Evolutionary conservation across 2,329 filamentous ascomycete genomes (phyloP).

Genomic region (Chaetomiaceae sp.): DNA sequence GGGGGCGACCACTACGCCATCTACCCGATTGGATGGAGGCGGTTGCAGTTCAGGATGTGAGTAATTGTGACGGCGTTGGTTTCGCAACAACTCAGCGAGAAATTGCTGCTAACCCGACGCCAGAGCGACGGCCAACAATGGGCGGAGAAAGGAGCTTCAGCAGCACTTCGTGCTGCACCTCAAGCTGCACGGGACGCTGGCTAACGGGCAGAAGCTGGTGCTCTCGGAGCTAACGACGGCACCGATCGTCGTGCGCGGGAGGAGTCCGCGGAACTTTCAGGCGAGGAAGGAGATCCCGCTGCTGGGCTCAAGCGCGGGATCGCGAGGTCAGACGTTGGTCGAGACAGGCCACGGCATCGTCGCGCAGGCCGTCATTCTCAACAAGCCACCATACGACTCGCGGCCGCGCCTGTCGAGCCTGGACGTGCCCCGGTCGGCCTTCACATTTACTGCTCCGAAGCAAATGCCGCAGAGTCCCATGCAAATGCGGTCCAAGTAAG

Average conservation of each 20-base stretch:
- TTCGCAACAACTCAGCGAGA: not conserved
- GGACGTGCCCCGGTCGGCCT: slow-evolving; percentile 50
- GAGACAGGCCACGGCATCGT: slow-evolving; percentile 57
- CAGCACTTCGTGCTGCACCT: slow-evolving; percentile 91
- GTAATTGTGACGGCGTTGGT: slow-evolving; percentile 23
- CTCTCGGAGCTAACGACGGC: slow-evolving; percentile 81
- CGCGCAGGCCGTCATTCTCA: slow-evolving; percentile 48
- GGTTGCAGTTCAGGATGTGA: slow-evolving; percentile 81
- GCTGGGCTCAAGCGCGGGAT: slow-evolving; percentile 67
- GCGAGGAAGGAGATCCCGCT: slow-evolving; percentile 88
- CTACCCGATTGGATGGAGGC: slow-evolving; percentile 90
- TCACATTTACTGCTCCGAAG: slow-evolving; percentile 54
- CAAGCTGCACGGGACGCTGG: slow-evolving; percentile 76
- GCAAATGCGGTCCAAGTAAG: slow-evolving; percentile 55
- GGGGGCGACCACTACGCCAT: slow-evolving; percentile 75
- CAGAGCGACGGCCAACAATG: slow-evolving; percentile 92
- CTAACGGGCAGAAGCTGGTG: slow-evolving; percentile 74
- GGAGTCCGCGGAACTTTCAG: slow-evolving; percentile 92
- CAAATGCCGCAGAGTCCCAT: slow-evolving; percentile 46
- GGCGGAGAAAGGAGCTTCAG: slow-evolving; percentile 86
- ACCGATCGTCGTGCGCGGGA: slow-evolving; percentile 86
- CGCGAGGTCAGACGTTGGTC: slow-evolving; percentile 69
- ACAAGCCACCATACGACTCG: slow-evolving; percentile 43
- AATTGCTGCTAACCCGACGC: not conserved
- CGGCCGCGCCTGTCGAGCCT: slow-evolving; percentile 48